Base-by-base conservation (phyloP, 192 early-diverging fungal genomes). In the Entomortierella chlamydospora region DNA sequence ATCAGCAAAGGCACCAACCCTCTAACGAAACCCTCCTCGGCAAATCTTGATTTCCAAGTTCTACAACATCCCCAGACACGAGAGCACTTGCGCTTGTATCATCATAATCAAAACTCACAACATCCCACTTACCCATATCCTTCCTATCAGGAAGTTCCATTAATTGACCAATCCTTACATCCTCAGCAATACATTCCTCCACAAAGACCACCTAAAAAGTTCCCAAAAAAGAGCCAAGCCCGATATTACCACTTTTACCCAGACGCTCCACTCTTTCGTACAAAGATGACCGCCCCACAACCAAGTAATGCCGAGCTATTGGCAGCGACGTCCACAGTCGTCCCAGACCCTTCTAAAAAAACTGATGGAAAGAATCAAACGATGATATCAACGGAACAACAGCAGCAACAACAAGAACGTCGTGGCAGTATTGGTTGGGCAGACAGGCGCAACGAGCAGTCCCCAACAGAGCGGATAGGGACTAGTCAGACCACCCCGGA, bases 211-310 rank as follows among this genome's bases (percentile, higher is more conserved):
- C 62, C 57, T 20, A 22, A 62, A 15, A 57, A 22, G 33, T 65
- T 73, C 37, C 60, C 71, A 15, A 55, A 64, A 26, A 57, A 61
- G 29, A 70, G 60, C 51, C 65, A 54, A 26, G 64, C 70, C 25
- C 61, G 67, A 11, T 79, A 79, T 17, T 79, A 70, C 30, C 76
- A 77, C 31, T 68, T 77, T 42, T 53, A 68, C 17, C 57, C 72
- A 26, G 72, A 74, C 20, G 57, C 37, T 25, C 49, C 71, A 3
- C 51, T 67, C 57, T 61, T 67, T 53, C 71, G 47, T 39, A 62
- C 39, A 47, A 47, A 62, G 22, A 60, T 67, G 57, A 54, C 34
- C 12, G 28, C 11, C 18, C 37, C 57, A 47, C 51, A 25, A 57
- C 33, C 54, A 39, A 20, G 50, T 43, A 22, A n/a, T 26, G 10